Evolutionary conservation across 1,284 basidiomycete species (phyloP), one percentile per base, ranked within the genome.

Genomic region (Ganoderma lucidum): DNA sequence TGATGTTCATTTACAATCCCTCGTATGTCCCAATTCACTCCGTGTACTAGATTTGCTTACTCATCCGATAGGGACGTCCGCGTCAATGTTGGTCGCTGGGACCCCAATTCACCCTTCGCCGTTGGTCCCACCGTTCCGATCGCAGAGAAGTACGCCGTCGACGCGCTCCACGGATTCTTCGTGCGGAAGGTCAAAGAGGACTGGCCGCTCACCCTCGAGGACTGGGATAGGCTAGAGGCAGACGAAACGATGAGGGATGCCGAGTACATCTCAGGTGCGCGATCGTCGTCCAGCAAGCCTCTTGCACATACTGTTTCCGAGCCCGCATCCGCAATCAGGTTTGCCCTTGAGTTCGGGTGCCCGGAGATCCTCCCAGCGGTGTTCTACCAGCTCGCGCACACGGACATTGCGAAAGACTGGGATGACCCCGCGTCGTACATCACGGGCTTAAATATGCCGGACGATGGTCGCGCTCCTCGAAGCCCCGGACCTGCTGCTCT

Each of bases 141-240:
- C 1, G 89, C 90, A 1, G 84, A 86, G 35, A 92, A 92, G 78
- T 92, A 92, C 75, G 81, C 90, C 64, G 84, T 90, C 60, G 85
- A 88, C 55, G 82, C 85, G 61, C 85, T 91, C 17, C 86, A 86
- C 0, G 74, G 80, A 45, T 85, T 82, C 60, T 90, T 89, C 71
- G 77, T 92, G n/a, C 80, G 80, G 9, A 86, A 85, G 23, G 82
- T 92, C 39, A 75, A 81, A 30, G 79, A 82, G 55, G 88, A 90
- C 75, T 92, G 89, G 87, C 90, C 91, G 1, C 75, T 80, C 12
- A 87, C 87, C 1, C 84, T 92, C 19, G 76, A 78, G 1, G 87
- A 83, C 19, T 92, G 90, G 90, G 90, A 92, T 75, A 42, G 56
- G 12, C 66, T 66, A 9, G 72, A 75, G 64, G 67, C 63, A 17